Percentiles rank a stretch among this genome's conserved stretches.
Conservation (phyloP, 2,329 filamentous ascomycete genomes). For the Orbilia brochopaga region DNA sequence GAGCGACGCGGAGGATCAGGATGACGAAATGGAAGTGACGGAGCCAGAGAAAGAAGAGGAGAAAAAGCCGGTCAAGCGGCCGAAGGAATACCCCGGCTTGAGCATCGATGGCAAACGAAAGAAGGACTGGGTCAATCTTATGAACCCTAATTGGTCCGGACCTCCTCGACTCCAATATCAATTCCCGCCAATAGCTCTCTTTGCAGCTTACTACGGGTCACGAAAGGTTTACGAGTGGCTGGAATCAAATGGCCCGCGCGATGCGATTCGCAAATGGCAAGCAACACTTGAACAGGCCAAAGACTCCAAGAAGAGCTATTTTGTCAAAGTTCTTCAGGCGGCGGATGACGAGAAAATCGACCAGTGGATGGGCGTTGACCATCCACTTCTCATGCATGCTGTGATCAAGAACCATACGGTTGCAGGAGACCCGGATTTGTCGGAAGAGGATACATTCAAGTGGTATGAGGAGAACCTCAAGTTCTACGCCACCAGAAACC, state of each 20-base stretch:
- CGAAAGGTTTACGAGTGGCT: slow-evolving; percentile 77
- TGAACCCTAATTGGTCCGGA: slow-evolving; percentile 60
- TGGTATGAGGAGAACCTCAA: slow-evolving; percentile 59
- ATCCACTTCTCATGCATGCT: slow-evolving; percentile 49
- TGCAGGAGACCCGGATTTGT: not conserved
- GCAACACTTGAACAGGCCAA: slow-evolving; percentile 6
- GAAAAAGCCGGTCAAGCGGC: slow-evolving; percentile 56
- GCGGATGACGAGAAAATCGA: slow-evolving; percentile 40
- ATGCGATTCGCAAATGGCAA: slow-evolving; percentile 59
- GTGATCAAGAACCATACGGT: slow-evolving; percentile 53
- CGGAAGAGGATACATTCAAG: slow-evolving; percentile 28
- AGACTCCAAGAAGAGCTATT: slow-evolving; percentile 13
- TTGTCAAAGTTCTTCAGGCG: slow-evolving; percentile 21
- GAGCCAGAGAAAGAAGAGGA: not conserved
- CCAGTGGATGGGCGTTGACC: slow-evolving; percentile 51
- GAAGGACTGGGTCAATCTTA: slow-evolving; percentile 73
- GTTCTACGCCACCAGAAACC: slow-evolving; percentile 69
- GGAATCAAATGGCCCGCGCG: slow-evolving; percentile 71
- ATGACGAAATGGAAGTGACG: slow-evolving; percentile 32
- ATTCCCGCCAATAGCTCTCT: slow-evolving; percentile 60
- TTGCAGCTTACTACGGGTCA: slow-evolving; percentile 59
- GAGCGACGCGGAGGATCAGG: slow-evolving; percentile 3
- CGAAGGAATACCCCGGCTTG: slow-evolving; percentile 78
- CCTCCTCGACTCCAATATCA: slow-evolving; percentile 60
- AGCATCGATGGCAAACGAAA: slow-evolving; percentile 76